These are phyloP conservation scores for Scolecobasidium constrictum DNA, from an alignment of 2,329 filamentous ascomycete species.

Conservation along the genomic window DNA sequence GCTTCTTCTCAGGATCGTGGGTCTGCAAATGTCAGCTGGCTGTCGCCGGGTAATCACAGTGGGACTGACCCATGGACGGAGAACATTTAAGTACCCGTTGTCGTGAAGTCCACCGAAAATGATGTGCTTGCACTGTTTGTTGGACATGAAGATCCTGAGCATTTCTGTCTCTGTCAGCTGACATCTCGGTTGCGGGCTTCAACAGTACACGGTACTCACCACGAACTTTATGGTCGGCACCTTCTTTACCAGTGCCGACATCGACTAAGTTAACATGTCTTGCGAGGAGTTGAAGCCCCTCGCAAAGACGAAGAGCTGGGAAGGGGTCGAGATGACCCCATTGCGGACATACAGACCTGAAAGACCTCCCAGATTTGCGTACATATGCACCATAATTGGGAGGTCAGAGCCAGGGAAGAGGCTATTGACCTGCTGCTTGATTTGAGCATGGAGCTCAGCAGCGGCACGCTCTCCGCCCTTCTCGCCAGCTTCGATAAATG, in stretches of 20 bases:
- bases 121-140: constrained; percentile 35
- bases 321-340: constrained; percentile 27
- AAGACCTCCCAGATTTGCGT: constrained; percentile 36
- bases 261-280: constrained; percentile 36
- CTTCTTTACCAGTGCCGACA: constrained; percentile 35
- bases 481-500: constrained; percentile 27
- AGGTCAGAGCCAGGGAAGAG: constrained; percentile 27
- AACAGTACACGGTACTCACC: constrained; percentile 15
- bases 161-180: constrained; percentile 22
- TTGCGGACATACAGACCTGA: constrained; percentile 29
- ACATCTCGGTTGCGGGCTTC: neutral
- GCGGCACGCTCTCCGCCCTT: constrained; percentile 38
- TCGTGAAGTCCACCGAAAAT: constrained; percentile 38
- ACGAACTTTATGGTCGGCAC: constrained; percentile 36
- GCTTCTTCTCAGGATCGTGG: constrained; percentile 24
- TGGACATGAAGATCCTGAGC: constrained; percentile 33
- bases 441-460: constrained; percentile 28
- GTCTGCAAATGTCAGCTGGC: no score
- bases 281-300: constrained; percentile 33
- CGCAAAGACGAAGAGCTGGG: constrained; percentile 31
- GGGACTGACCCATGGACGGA: no score
- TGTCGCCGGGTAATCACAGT: no score
- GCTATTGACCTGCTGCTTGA: constrained; percentile 29
- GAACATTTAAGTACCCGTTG: constrained; percentile 33
- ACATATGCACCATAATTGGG: constrained; percentile 34